phyloP scores from a whole-genome alignment of 2,329 filamentous ascomycete genomes.

The Zalaria obscura region DNA sequence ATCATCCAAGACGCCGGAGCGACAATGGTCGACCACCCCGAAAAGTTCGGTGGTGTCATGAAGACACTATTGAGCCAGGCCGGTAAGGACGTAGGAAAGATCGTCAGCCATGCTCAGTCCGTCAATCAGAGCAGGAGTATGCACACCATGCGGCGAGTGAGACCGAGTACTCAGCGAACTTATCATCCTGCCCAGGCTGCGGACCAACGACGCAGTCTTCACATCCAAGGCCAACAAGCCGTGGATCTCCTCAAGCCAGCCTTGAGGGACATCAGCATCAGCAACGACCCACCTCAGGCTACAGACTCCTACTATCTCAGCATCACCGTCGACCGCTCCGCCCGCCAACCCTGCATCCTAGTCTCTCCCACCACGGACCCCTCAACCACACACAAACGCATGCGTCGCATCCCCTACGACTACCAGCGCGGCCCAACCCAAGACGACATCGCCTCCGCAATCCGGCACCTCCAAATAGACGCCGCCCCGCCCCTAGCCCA shows the following conservation, averaged over 20 bases:
- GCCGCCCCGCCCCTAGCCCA: slow-evolving; percentile 28
- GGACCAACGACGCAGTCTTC: slow-evolving; percentile 36
- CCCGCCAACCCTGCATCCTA: slow-evolving; percentile 49
- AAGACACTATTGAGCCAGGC: slow-evolving; percentile 41
- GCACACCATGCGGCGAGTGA: slow-evolving; percentile 30
- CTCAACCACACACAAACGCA: slow-evolving; percentile 25
- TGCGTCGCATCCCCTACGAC: slow-evolving; percentile 46
- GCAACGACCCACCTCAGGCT: slow-evolving; percentile 21
- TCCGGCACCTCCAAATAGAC: slow-evolving; percentile 40
- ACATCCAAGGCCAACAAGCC: slow-evolving; percentile 40
- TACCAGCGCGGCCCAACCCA: slow-evolving; percentile 34
- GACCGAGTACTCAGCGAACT: slow-evolving; percentile 8
- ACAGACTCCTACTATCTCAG: slow-evolving; percentile 32
- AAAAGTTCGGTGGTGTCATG: slow-evolving; percentile 57
- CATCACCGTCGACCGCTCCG: slow-evolving; percentile 50
- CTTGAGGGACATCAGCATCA: slow-evolving; percentile 16
- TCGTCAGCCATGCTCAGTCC: slow-evolving; percentile 7
- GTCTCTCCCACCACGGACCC: slow-evolving; percentile 38
- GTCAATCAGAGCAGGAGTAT: slow-evolving; percentile 17
- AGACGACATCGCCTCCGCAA: slow-evolving; percentile 25
- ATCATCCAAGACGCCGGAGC: slow-evolving; percentile 53
- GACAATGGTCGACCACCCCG: slow-evolving; percentile 60
- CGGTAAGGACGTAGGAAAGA: slow-evolving; percentile 25
- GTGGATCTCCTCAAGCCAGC: slow-evolving; percentile 39
- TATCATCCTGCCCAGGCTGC: not conserved